Evolutionary conservation across 495 filamentous ascomycete species (phyloP).

Genomic region (Tuber aestivum): DNA sequence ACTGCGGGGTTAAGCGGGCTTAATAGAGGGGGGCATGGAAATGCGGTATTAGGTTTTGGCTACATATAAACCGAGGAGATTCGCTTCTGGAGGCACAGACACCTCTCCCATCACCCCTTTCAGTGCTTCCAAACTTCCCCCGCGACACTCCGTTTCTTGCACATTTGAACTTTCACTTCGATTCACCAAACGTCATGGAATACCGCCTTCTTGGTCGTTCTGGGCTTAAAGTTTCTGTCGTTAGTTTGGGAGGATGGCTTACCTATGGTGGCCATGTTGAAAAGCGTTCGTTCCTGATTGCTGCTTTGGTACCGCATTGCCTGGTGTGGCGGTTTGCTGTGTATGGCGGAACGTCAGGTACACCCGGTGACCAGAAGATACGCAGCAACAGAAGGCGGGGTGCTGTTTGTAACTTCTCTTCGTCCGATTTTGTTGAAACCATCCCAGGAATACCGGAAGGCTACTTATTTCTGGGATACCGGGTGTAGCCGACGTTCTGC

Average conservation of each 20-base stretch:
- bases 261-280: slow-evolving; percentile 74
- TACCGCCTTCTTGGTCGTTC: slow-evolving; percentile 71
- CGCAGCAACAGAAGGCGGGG: no score
- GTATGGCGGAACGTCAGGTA: no score
- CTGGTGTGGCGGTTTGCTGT: no score
- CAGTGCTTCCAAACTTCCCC: background rate
- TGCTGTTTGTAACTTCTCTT: no score
- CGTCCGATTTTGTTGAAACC: no score
- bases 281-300: slow-evolving; percentile 48
- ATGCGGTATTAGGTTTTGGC: background rate
- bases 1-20: background rate
- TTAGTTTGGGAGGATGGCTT: slow-evolving; percentile 69
- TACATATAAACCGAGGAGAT: background rate
- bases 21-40: background rate
- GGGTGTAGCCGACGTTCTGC: no score
- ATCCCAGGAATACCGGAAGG: no score
- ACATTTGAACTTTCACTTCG: background rate
- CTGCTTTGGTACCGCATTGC: background rate
- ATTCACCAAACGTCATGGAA: slow-evolving; percentile 49
- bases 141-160: background rate
- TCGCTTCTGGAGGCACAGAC: background rate
- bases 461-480: no score
- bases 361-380: no score
- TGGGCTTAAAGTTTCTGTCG: slow-evolving; percentile 67
- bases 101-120: background rate